phyloP scores from a whole-genome alignment of 495 filamentous ascomycete species.

The Aspergillus mulundensis region DNA sequence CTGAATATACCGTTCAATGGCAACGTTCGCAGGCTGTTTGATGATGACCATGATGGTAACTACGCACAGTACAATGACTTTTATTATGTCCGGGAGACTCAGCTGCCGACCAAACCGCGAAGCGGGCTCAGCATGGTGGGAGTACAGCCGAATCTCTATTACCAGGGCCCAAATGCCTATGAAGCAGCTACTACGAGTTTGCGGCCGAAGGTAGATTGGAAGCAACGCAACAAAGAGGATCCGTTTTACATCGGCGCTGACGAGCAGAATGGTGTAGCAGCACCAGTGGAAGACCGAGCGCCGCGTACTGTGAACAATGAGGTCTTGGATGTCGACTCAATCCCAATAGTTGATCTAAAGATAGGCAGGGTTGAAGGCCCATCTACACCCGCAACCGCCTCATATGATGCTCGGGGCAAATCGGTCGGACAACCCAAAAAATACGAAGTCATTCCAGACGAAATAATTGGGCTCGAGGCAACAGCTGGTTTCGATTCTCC shows the following conservation, averaged over 20 bases:
- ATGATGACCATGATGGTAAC: constrained; percentile 5
- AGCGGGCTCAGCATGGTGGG: constrained; percentile 16
- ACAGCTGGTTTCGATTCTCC: constrained; percentile 26
- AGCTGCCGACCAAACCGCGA: constrained; percentile 30
- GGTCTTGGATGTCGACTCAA: constrained; percentile 83
- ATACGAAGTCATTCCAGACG: constrained; percentile 60
- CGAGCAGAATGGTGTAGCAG: constrained; percentile 46
- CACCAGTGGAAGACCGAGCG: constrained; percentile 37
- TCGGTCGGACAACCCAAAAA: constrained; percentile 35
- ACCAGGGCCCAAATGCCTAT: constrained; percentile 59
- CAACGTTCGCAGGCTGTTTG: constrained; percentile 61
- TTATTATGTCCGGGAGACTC: constrained; percentile 55
- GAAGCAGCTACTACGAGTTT: constrained; percentile 58
- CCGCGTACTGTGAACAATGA: constrained; percentile 57
- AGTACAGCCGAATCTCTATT: constrained; percentile 42
- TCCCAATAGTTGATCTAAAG: constrained; percentile 90
- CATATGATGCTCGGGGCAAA: constrained; percentile 18
- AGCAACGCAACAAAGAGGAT: constrained; percentile 82
- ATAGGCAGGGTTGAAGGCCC: constrained; percentile 47
- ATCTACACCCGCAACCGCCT: constrained; percentile 7
- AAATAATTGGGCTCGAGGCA: constrained; percentile 37
- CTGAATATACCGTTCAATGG: constrained; percentile 77
- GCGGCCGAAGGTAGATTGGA: constrained; percentile 61
- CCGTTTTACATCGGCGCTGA: constrained; percentile 83
- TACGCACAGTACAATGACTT: constrained; percentile 53